These are phyloP conservation scores for Naganishia albida DNA, from an alignment of 1,284 basidiomycete species.

Conservation along the genomic window DNA sequence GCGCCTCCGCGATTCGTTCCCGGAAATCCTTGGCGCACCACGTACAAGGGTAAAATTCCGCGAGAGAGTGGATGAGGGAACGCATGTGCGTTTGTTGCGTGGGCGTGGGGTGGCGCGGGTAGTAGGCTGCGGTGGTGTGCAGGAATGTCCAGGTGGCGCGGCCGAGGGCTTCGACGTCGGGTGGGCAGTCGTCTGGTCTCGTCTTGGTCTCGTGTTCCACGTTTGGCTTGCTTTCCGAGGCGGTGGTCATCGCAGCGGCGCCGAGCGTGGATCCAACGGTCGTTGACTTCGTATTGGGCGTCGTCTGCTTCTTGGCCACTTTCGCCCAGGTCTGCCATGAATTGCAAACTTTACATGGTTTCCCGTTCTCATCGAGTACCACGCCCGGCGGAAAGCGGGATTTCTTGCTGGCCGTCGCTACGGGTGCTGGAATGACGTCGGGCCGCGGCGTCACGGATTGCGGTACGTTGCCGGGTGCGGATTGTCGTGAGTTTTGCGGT, in stretches of 20 bases:
- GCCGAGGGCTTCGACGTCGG: conserved; percentile 82
- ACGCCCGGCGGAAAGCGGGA: conserved; percentile 68
- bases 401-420: neutral
- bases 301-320: conserved; percentile 48
- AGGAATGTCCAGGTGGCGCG: conserved; percentile 93
- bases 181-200: conserved; percentile 71
- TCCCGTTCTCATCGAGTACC: conserved; percentile 85
- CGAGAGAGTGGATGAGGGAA: conserved; percentile 71
- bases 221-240: conserved; percentile 37
- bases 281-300: conserved; percentile 21
- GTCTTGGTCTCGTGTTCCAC: conserved; percentile 31
- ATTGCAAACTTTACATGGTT: conserved; percentile 88
- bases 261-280: conserved; percentile 46
- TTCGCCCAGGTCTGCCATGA: conserved; percentile 75
- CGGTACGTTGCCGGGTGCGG: too few species aligned
- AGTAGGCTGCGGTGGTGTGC: conserved; percentile 89
- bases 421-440: neutral
- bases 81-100: conserved; percentile 78
- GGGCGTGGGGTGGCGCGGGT: conserved; percentile 73
- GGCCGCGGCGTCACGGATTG: too few species aligned
- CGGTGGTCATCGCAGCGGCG: conserved; percentile 37
- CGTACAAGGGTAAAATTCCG: conserved; percentile 80
- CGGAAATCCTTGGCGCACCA: conserved; percentile 77
- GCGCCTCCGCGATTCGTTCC: conserved; percentile 62
- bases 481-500: neutral